Base-by-base conservation (phyloP, 192 early-diverging fungal genomes). In the Helicostylum pulchrum region DNA sequence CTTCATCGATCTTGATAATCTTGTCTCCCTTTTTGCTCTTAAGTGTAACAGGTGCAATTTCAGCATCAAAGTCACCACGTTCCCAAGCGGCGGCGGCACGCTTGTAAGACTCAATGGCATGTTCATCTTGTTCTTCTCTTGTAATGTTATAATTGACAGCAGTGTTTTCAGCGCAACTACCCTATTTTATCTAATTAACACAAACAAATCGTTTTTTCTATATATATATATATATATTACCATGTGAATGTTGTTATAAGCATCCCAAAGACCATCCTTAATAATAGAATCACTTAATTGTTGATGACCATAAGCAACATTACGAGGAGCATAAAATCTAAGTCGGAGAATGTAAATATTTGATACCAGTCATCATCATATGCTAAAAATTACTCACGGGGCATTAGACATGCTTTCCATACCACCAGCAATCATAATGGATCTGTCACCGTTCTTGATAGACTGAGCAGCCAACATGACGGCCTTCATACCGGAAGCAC, bases 361-460 rank as follows among this genome's bases (percentile, higher is more conserved):
- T 53, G n/a, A n/a, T n/a, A n/a, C n/a, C 19, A 21, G 43, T 65
- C 42, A 47, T 54, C 12, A 48, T 57, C 53, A 48, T 31, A 23
- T 56, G 55, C 14, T 45, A 56, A 52, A 14, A 17, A 47, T 31
- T 46, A 77, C 82, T 71, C 80, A 95, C 54, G 96, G 96, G 5
- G 88, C 88, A 67, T 97, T 94, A 65, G 89, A 90, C 95, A 99
- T 98, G 82, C 87, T 91, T 72, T 97, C 94, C 92, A 95, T 97
- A 56, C 95, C 94, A 68, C 94, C 94, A 30, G 93, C 93, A 10
- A 96, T 82, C 87, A 98, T 92, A 17, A 93, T 78, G 32, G 84
- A 71, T 68, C 91, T 86, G 26, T 80, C 77, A 17, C 94, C 96
- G 26, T 88, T 76, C 76, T 87, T 80, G 52, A 99, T 83, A 67